Evolutionary conservation across 2,329 filamentous ascomycete species (phyloP).

Genomic region (Hymenoscyphus albidus): DNA sequence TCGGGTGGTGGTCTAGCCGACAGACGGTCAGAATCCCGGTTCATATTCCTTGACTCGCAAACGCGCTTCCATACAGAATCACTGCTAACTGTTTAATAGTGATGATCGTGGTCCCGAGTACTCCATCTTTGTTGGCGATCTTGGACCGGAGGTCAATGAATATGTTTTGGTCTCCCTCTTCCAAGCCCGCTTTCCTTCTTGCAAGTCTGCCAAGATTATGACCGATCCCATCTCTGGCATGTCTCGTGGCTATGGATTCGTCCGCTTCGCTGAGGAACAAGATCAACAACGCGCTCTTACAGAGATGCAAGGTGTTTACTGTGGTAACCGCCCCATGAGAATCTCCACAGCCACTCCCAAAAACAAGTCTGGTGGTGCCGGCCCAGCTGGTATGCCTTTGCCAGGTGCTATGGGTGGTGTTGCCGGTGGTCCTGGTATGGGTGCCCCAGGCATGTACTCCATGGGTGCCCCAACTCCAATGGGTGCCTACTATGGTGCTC

Average conservation of each 20-base stretch:
- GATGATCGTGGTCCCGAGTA: constrained; percentile 96
- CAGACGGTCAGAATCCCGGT: constrained; percentile 62
- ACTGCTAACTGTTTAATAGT: constrained; percentile 44
- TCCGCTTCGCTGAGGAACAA: constrained; percentile 90
- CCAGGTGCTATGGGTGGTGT: constrained; percentile 47
- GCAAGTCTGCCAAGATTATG: constrained; percentile 99
- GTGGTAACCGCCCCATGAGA: constrained; percentile 96
- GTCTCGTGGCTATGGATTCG: constrained; percentile 96
- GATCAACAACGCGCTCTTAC: constrained; percentile 94
- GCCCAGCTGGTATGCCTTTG: constrained; percentile 49
- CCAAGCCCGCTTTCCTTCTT: constrained; percentile 91
- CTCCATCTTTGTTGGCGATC: constrained; percentile 95
- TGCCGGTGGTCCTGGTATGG: constrained; percentile 39
- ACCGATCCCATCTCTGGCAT: constrained; percentile 96
- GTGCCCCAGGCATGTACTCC: constrained; percentile 55
- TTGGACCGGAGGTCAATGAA: constrained; percentile 97
- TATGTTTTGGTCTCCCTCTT: constrained; percentile 96
- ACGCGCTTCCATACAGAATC: constrained; percentile 12
- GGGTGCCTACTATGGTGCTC: constrained; percentile 59
- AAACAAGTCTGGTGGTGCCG: constrained; percentile 62
- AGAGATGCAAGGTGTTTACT: constrained; percentile 99
- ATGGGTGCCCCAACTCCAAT: constrained; percentile 63
- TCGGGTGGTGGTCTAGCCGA: constrained; percentile 94
- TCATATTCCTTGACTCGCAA: constrained; percentile 28
- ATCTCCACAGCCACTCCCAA: constrained; percentile 97